These are phyloP conservation scores for Melastoma malabathricum DNA, from an alignment of 345 rosid genomes.

Conservation along the genomic window DNA sequence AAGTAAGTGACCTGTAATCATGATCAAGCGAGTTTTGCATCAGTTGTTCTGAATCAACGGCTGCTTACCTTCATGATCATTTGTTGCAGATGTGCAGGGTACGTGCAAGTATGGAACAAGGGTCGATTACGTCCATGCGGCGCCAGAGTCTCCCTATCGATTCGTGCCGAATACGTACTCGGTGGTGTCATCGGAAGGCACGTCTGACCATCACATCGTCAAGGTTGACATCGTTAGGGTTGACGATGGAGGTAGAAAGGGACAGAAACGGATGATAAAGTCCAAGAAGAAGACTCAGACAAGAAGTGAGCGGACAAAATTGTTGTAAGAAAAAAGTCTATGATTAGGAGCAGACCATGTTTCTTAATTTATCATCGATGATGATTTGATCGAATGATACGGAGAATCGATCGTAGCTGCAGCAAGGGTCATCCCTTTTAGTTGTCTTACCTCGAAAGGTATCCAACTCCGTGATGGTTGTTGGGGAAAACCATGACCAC, in stretches of 20 bases:
- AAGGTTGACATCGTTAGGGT: conserved; percentile 51
- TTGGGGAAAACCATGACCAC: conserved; percentile 59
- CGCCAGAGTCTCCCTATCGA: conserved; percentile 43
- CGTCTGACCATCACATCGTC: conserved; percentile 92
- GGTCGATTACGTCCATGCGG: conserved; percentile 62
- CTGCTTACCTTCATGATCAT: neutral
- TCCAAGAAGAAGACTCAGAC: conserved; percentile 22
- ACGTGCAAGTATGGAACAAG: conserved; percentile 95
- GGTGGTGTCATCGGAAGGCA: conserved; percentile 74
- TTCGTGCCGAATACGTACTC: conserved; percentile 77
- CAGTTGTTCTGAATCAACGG: neutral
- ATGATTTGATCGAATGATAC: no score
- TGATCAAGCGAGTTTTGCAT: neutral
- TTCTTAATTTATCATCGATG: no score
- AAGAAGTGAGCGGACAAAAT: no score
- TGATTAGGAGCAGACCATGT: no score
- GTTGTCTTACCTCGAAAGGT: conserved; percentile 19
- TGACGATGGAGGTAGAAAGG: conserved; percentile 15
- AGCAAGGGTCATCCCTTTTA: no score
- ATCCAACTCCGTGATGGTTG: conserved; percentile 70
- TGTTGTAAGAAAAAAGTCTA: no score
- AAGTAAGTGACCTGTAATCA: conserved; percentile 22
- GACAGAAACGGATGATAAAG: conserved; percentile 14
- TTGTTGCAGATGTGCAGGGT: conserved; percentile 63
- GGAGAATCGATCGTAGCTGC: no score